Evolutionary conservation across 2,329 filamentous ascomycete species (phyloP), one percentile per base, ranked within the genome.

Genomic region (Trichoderma oligosporum): DNA sequence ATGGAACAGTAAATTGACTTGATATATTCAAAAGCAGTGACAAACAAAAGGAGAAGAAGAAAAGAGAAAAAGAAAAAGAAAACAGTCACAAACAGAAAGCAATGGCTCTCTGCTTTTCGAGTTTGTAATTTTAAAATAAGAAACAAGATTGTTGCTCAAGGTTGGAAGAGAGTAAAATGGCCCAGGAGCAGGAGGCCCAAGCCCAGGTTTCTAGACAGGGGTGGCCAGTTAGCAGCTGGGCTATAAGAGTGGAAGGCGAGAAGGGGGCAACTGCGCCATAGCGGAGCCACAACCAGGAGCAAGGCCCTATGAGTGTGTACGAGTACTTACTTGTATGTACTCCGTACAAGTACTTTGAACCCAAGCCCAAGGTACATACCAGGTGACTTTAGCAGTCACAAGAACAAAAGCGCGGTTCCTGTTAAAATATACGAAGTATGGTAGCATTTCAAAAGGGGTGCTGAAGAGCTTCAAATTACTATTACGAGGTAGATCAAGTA

Each of bases 141-240:
- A 56, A 25, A 36, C 20, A 38, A 38, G 22, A 29, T 29, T 41
- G 48, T 24, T 41, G 38, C 36, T 36, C 14, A 38, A 44, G 38
- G 54, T 57, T 51, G 54, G n/a, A 57, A 22, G 54, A 42, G 38
- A 41, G 36, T 41, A 51, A 57, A 57, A 42, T 45, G 39, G 54
- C 36, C 38, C 44, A 47, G 46, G 46, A 57, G 54, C 44, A 57
- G 45, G 53, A 57, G 44, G 53, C 36, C 48, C 45, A 35, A 49
- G 38, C 27, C 49, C 7, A 9, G 49, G 33, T 46, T 46, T 55
- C 48, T 27, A 45, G 48, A 53, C 49, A 38, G 39, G 56, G 56
- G 31, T 58, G 44, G 20, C n/a, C 18, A 18, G 39, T n/a, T n/a
- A 20, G 29, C 11, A 48, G 22, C 35, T 36, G 18, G 35, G 42